These are phyloP conservation scores for Herpotrichia juniperi DNA, from an alignment of 2,329 filamentous ascomycete genomes.

Conservation along the genomic window DNA sequence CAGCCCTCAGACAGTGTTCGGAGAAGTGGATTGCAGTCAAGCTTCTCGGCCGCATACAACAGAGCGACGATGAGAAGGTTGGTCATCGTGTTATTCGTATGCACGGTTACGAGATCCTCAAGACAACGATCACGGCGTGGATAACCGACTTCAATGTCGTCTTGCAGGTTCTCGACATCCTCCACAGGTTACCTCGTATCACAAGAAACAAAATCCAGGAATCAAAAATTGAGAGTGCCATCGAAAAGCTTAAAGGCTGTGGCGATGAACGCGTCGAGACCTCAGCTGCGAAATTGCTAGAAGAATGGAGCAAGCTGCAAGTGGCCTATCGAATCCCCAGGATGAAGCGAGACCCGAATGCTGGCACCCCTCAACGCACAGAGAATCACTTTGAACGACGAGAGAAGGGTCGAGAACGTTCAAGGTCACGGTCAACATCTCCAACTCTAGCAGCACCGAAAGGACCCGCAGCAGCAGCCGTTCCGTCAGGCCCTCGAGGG, in stretches of 20 bases:
- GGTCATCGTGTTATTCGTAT: slow-evolving; percentile 89
- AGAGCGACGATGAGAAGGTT: slow-evolving; percentile 84
- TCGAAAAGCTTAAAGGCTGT: slow-evolving; percentile 70
- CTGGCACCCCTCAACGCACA: slow-evolving; percentile 38
- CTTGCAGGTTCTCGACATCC: slow-evolving; percentile 85
- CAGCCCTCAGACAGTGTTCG: slow-evolving; percentile 94
- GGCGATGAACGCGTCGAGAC: slow-evolving; percentile 77
- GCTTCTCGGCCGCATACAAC: slow-evolving; percentile 85
- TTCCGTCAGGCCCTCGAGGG: slow-evolving; percentile 53
- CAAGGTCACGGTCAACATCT: slow-evolving; percentile 56
- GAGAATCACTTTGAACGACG: slow-evolving; percentile 67
- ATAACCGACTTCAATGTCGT: slow-evolving; percentile 89
- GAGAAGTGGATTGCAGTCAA: slow-evolving; percentile 99
- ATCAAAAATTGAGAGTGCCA: slow-evolving; percentile 87
- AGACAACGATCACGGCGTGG: slow-evolving; percentile 83
- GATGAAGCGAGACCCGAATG: slow-evolving; percentile 80
- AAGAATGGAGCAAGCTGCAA: slow-evolving; percentile 88
- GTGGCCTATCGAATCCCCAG: slow-evolving; percentile 91
- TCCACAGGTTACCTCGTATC: slow-evolving; percentile 85
- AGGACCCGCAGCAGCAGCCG: slow-evolving; percentile 45
- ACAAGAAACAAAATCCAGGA: slow-evolving; percentile 97
- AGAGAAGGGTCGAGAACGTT: slow-evolving; percentile 56
- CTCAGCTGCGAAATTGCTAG: slow-evolving; percentile 73
- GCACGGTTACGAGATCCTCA: slow-evolving; percentile 96
- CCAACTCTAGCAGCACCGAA: slow-evolving; percentile 44